phyloP scores from a whole-genome alignment of 306 rosid species.

The Quercus berberidifolia region DNA sequence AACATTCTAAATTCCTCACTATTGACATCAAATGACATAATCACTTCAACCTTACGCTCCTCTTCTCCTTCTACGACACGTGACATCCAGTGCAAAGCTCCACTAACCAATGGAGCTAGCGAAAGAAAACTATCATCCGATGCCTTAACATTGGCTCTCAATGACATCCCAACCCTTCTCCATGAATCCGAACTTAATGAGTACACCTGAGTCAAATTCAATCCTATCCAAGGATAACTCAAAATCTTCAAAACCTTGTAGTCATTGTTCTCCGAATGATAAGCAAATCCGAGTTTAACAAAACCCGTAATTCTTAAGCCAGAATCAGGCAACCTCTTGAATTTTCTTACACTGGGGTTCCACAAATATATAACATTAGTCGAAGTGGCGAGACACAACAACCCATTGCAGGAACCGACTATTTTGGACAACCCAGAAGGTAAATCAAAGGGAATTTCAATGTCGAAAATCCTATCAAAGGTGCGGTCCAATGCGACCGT shows the following conservation, averaged over 20 bases:
- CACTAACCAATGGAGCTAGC: background rate
- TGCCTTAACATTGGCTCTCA: background rate
- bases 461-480: too few relatives aligned
- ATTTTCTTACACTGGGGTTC: background rate
- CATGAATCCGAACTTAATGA: background rate
- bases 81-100: background rate
- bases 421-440: rapidly evolving
- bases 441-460: too few relatives aligned
- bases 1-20: too few relatives aligned
- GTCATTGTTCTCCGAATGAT: background rate
- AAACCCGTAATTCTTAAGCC: background rate
- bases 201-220: background rate
- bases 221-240: too few relatives aligned
- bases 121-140: rapidly evolving
- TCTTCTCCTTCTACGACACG: too few relatives aligned
- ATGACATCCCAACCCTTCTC: background rate
- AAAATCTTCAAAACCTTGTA: background rate
- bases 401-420: too few relatives aligned
- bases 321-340: background rate
- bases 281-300: background rate
- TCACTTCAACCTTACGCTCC: too few relatives aligned
- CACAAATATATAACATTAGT: background rate
- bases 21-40: too few relatives aligned
- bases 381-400: too few relatives aligned
- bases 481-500: too few relatives aligned